Conservation (phyloP, 495 filamentous ascomycete species). For the Hypoxylon lenormandii region DNA sequence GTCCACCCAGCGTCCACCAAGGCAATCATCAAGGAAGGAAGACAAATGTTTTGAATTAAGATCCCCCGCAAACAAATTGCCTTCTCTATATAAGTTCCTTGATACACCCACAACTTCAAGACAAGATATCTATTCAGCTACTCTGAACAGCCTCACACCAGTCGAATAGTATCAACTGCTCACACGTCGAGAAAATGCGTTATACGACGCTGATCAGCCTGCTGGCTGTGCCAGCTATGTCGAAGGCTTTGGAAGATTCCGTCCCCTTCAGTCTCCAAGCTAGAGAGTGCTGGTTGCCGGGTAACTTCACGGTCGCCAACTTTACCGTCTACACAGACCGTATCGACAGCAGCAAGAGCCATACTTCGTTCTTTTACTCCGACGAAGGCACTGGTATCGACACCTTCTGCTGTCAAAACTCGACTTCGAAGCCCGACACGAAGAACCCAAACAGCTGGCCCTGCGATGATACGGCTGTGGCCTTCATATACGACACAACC, state of each 20-base stretch:
- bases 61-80: background rate
- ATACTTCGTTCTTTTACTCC: constrained; percentile 37
- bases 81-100: background rate
- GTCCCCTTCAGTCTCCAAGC: constrained; percentile 18
- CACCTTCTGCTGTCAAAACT: constrained; percentile 42
- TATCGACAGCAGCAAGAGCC: constrained; percentile 21
- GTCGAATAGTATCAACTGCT: background rate
- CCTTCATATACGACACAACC: constrained; percentile 47
- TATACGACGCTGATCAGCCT: constrained; percentile 20
- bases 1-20: constrained; percentile 20
- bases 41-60: background rate
- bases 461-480: constrained; percentile 38
- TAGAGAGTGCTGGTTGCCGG: constrained; percentile 38
- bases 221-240: constrained; percentile 19
- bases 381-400: constrained; percentile 45
- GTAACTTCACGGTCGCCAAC: constrained; percentile 42
- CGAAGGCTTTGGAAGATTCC: constrained; percentile 33
- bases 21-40: constrained; percentile 9
- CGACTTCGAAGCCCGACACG: constrained; percentile 39
- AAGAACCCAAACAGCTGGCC: constrained; percentile 34
- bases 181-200: constrained; percentile 19
- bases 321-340: constrained; percentile 41
- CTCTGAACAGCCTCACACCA: background rate
- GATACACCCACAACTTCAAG: background rate
- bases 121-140: no score